Evolutionary conservation across 1,284 basidiomycete genomes (phyloP), one percentile per base, ranked within the genome.

Genomic region (Hypsizygus ulmarius): DNA sequence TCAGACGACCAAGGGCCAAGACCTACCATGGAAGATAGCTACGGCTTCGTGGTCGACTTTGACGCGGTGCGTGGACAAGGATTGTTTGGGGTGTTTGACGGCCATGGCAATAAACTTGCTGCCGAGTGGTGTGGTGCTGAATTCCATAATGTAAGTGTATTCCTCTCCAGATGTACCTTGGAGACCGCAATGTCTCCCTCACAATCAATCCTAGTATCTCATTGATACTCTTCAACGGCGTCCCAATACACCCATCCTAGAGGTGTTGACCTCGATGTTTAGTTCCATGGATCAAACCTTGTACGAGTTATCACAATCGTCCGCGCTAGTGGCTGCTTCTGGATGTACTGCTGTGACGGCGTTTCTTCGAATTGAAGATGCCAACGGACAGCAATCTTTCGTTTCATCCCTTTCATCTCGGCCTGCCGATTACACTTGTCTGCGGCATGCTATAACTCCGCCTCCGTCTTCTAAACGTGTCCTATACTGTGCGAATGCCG

Each of bases 91-190:
- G 45, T 56, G 16, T 56, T 53, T 19, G 54, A 56, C 37, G 54
- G 54, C 8, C 54, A 56, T 39, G 54, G 54, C 34, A 56, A 56
- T 29, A 53, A 56, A 43, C 49, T 56, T 7, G 52, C 52, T 28
- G 54, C 54, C 6, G 52, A 56, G 32, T 56, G 54, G 54, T 48
- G 52, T 45, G 52, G 54, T 19, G 45, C 41, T 8, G 47, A 56
- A 47, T 56, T 56, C 12, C 52, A 56, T 32, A 49, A 53, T 38
- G 54, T 56, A 50, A 18, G 38, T 45, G 2, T 9, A 39, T 40
- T 39, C 9, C 10, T 21, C 11, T 30, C 14, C 27, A 14, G 34
- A 7, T 33, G 27, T 33, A 18, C 3, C 27, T n/a, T 30, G 21
- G n/a, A 30, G 27, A 42, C 27, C 12, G 2, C 5, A 21, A 14